Evolutionary conservation across 345 rosid genomes (phyloP), one percentile per base, ranked within the genome.

Genomic region (Combretum micranthum): DNA sequence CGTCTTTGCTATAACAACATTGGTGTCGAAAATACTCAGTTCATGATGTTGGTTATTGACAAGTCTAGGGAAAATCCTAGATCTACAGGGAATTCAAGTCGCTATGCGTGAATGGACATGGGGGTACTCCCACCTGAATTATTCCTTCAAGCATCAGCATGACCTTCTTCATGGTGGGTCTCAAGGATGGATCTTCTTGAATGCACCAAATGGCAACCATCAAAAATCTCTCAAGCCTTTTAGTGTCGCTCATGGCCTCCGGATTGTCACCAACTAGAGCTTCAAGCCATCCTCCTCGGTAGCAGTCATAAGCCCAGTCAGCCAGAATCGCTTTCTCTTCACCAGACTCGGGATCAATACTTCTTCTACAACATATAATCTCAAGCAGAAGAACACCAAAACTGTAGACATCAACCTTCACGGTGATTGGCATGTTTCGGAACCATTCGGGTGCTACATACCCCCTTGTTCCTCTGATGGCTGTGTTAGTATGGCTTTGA

Each of bases 121-220:
- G 81, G 39, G 65, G 83, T 65, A 47, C 19, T 16, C 59, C 26
- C 52, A 73, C 86, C 42, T 69, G 67, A 55, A 55, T 59, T 16
- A 75, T 63, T 25, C 83, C 83, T 69, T 81, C 86, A 42, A 81
- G 83, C 86, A 81, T 81, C 53, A 75, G 83, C 42, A 76, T 76
- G 42, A 75, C 81, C 57, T 72, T 75, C 63, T 67, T 54, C 86
- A 81, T 77, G 15, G 71, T 68, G 8, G 86, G 86, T 50, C 86
- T 67, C n/a, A 68, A 57, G 54, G 55, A 8, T 59, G 75, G 80
- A 19, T 81, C 83, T 54, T 81, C 83, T 57, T 77, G 86, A 26
- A 77, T 77, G 44, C 86, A 81, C 86, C 86, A 81, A 48, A 81
- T 64, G 16, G 77, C 83, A 63, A 75, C 72, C 76, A 69, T 77